A percentile compares a stretch with the other conserved stretches of the same genome.
These are phyloP conservation scores for Botrytis paeoniae DNA, from an alignment of 2,329 filamentous ascomycete genomes.

Conservation along the genomic window DNA sequence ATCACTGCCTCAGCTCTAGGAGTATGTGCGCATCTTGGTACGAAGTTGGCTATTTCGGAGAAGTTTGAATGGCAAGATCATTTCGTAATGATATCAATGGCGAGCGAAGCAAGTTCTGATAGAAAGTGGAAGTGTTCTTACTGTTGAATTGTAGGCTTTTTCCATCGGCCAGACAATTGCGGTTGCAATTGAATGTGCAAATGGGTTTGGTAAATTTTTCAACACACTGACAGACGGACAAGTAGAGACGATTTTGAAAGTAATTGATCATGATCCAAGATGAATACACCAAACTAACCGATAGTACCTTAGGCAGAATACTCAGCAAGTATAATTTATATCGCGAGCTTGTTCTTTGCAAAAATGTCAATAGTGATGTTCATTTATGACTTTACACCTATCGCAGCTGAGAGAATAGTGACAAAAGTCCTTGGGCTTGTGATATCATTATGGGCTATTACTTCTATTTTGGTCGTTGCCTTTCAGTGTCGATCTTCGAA, in stretches of 20 bases:
- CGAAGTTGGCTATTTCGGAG: not conserved
- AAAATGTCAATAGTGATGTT: conserved; percentile 10
- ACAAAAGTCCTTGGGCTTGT: not conserved
- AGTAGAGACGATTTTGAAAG: conserved; percentile 4
- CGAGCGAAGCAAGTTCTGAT: not conserved
- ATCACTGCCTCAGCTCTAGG: not conserved
- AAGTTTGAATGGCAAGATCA: conserved; percentile 4
- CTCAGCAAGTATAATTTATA: not conserved
- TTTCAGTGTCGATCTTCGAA: conserved; percentile 14
- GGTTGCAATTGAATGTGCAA: conserved; percentile 15
- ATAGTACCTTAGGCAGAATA: not conserved
- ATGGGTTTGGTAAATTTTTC: conserved; percentile 14
- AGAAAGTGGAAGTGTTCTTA: not conserved
- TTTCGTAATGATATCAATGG: conserved; percentile 8
- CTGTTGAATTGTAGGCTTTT: not conserved
- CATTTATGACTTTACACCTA: not conserved
- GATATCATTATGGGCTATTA: conserved; percentile 17
- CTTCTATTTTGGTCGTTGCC: not conserved
- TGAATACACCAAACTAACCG: not conserved
- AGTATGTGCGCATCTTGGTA: not conserved
- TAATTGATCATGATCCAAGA: not conserved
- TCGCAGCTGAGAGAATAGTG: not conserved
- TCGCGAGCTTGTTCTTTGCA: conserved; percentile 10
- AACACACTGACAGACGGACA: not conserved
- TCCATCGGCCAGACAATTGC: conserved; percentile 13